Evolutionary conservation across 352 stramenopile genomes (phyloP), one percentile per base, ranked within the genome.

Genomic region (Blastocystis sp.): DNA sequence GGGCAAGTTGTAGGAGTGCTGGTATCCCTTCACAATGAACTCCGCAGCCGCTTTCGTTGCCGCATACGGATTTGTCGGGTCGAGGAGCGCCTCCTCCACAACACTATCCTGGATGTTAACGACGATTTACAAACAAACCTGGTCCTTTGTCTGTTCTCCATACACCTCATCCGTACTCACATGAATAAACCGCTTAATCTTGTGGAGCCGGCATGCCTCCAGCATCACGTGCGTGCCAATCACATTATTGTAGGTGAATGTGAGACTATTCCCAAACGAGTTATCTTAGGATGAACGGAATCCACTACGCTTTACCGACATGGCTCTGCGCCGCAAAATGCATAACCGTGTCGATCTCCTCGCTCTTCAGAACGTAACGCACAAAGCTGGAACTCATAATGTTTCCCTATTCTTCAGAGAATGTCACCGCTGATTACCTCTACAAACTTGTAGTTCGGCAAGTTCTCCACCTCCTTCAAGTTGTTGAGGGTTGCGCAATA

Each of bases 101-200:
- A 89, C 65, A 40, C 65, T 84, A 3, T 86, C 54, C 27, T 49
- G 29, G 14, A 16, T 24, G 48, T 56, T 14, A 64, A 46, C 8
- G 14, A 16, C 3, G 48, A 18, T 4, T 51, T 14, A 4, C 3
- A 77, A 63, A 38, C 2, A 1, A 1, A 77, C 65, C n/a, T 77
- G 65, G 32, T 67, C 87, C 54, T 32, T 51, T 24, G 29, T 48
- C 46, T 71, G 54, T 88, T 98, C 96, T 51, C 96, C 96, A 86
- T 98, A 99, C 0, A 98, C 95, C 87, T 99, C 95, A 89, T 99
- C 95, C 14, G 95, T 98, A 53, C 92, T 97, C 32, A 98, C 94
- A 88, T 98, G 94, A 84, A 98, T 93, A 87, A 99, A 99, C 16
- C 92, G 89, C 46, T 90, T 91, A 75, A 99, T 92, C 16, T 89